Percentiles rank a stretch among this genome's conserved stretches.
phyloP scores from a whole-genome alignment of 208 protist species.

The Crithidia thermophila region DNA sequence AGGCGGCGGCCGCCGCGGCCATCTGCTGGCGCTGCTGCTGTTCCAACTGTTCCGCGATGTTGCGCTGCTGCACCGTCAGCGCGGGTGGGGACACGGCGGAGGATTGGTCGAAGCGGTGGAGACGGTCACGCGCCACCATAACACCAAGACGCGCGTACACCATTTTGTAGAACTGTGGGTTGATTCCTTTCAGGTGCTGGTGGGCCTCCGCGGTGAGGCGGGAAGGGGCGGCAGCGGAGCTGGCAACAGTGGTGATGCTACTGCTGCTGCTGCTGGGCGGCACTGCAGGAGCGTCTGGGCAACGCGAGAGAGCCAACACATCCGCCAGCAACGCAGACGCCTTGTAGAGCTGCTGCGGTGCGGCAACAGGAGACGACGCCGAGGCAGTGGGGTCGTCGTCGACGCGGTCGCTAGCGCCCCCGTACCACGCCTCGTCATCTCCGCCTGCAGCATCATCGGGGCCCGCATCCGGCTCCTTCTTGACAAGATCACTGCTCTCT shows the following conservation, averaged over 20 bases:
- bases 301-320: slow-evolving; percentile 47
- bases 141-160: slow-evolving; percentile 81
- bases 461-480: slow-evolving; percentile 32
- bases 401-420: slow-evolving; percentile 10
- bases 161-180: slow-evolving; percentile 76
- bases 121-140: slow-evolving; percentile 69
- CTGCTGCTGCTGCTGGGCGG: no score
- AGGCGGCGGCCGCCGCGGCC: slow-evolving; percentile 15
- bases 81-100: slow-evolving; percentile 35
- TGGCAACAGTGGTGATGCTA: neutral
- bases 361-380: neutral
- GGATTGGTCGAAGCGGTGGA: slow-evolving; percentile 55
- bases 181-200: slow-evolving; percentile 37
- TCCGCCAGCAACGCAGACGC: slow-evolving; percentile 41
- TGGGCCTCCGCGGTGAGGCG: slow-evolving; percentile 17
- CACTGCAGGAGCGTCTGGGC: slow-evolving; percentile 9
- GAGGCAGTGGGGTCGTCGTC: neutral
- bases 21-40: slow-evolving; percentile 37
- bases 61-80: slow-evolving; percentile 61
- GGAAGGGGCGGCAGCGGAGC: neutral
- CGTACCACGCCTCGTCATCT: neutral
- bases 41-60: slow-evolving; percentile 50
- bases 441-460: neutral
- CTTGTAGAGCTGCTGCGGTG: slow-evolving; percentile 23
- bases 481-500: slow-evolving; percentile 2